Evolutionary conservation across 129 eudicot species (phyloP).

Genomic region (Artemisia tridentata): DNA sequence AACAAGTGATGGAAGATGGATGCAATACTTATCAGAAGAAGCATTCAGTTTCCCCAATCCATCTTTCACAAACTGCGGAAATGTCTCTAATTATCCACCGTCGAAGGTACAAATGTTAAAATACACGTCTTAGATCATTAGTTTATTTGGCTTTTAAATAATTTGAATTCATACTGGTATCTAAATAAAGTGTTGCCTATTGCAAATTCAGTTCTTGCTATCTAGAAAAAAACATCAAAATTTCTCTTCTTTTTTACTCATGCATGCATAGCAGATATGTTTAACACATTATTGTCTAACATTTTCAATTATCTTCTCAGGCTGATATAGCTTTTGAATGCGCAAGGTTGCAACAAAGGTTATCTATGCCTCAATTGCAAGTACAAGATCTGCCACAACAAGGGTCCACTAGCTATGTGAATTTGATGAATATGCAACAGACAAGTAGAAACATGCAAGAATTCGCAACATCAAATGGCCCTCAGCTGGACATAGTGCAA

Average conservation of each 20-base stretch:
- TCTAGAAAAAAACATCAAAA: not conserved
- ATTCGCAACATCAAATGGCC: conserved; percentile 33
- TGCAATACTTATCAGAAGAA: conserved; percentile 83
- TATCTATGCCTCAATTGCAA: conserved; percentile 75
- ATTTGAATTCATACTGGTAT: too few species aligned
- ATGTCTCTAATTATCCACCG: conserved; percentile 49
- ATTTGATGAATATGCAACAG: conserved; percentile 43
- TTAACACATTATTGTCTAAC: not conserved
- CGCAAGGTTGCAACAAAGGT: conserved; percentile 85
- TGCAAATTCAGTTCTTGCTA: not conserved
- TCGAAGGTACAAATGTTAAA: conserved; percentile 53
- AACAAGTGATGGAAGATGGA: conserved; percentile 68
- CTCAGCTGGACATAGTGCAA: conserved; percentile 58
- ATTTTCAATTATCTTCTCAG: conserved; percentile 32
- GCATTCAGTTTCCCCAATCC: conserved; percentile 64
- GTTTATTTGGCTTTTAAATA: not conserved
- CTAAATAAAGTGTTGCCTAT: too few species aligned
- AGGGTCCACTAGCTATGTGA: conserved; percentile 35
- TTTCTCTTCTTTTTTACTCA: not conserved
- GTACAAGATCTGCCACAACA: conserved; percentile 65
- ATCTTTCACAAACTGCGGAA: conserved; percentile 44
- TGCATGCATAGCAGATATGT: not conserved
- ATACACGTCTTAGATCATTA: not conserved
- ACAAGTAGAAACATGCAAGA: conserved; percentile 38
- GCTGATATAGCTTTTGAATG: conserved; percentile 92